These are phyloP conservation scores for Phytophthora boehmeriae DNA, from an alignment of 352 stramenopile species.

Conservation along the genomic window DNA sequence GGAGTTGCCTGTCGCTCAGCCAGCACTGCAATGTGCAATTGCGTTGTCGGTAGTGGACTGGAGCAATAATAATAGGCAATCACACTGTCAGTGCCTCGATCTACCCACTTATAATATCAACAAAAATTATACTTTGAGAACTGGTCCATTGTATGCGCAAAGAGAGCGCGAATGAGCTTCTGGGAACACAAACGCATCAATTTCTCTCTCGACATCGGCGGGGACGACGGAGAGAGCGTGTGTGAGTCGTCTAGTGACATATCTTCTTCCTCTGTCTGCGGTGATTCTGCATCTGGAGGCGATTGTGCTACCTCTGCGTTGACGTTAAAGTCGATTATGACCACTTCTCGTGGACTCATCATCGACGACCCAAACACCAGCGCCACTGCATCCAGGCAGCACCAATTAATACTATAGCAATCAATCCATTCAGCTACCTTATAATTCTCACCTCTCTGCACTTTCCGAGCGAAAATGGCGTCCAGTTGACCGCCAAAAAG, in stretches of 20 bases:
- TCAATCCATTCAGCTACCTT: neutral
- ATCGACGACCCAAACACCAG: constrained; percentile 65
- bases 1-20: constrained; percentile 30
- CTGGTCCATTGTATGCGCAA: constrained; percentile 36
- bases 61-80: constrained; percentile 2
- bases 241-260: constrained; percentile 17
- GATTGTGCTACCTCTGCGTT: neutral
- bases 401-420: no score
- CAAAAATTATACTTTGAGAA: constrained; percentile 40
- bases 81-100: constrained; percentile 1
- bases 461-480: constrained; percentile 41
- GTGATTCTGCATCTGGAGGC: neutral
- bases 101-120: neutral
- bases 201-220: constrained; percentile 34
- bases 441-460: constrained; percentile 33
- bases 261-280: constrained; percentile 18
- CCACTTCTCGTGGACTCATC: constrained; percentile 56
- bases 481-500: constrained; percentile 36
- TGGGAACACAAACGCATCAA: constrained; percentile 54
- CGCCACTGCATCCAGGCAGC: constrained; percentile 42
- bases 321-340: constrained; percentile 53
- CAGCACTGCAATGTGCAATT: constrained; percentile 60
- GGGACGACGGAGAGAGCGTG: constrained; percentile 1
- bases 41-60: constrained; percentile 50
- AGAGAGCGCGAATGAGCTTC: constrained; percentile 64